Percentiles rank a stretch among this genome's conserved stretches.
Conservation (phyloP, 1,284 basidiomycete species). For the Naganishia sp. region DNA sequence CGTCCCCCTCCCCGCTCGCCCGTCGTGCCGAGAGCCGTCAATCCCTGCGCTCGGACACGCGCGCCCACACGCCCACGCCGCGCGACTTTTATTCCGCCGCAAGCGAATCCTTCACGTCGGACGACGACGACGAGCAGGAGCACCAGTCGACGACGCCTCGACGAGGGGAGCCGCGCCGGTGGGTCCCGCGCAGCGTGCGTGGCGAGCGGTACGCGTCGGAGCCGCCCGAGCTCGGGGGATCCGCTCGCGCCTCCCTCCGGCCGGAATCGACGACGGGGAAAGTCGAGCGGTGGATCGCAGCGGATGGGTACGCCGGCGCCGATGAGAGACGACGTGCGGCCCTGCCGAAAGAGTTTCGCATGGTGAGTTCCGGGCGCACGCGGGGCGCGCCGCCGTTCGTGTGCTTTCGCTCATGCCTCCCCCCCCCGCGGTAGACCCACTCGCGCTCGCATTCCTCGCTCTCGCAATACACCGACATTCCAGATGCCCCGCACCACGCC, state of each 20-base stretch:
- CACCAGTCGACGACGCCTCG: constrained; percentile 18
- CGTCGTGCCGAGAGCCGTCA: constrained; percentile 21
- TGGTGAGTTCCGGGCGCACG: not conserved
- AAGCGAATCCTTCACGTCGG: constrained; percentile 1
- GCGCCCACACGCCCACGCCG: constrained; percentile 12
- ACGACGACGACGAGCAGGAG: not conserved
- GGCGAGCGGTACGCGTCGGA: constrained; percentile 15
- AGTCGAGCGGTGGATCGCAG: constrained; percentile 21
- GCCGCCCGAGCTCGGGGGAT: not conserved
- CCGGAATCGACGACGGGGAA: not conserved
- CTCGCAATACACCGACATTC: constrained; percentile 4
- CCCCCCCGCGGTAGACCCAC: not conserved
- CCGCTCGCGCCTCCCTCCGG: not conserved
- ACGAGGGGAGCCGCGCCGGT: constrained; percentile 10
- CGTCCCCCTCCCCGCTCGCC: constrained; percentile 21
- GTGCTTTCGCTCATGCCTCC: not conserved
- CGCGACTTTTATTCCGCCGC: constrained; percentile 4
- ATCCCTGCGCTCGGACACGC: constrained; percentile 3
- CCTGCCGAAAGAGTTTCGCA: constrained; percentile 22
- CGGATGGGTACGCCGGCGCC: no score
- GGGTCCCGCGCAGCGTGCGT: constrained; percentile 1
- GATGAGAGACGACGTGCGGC: not conserved
- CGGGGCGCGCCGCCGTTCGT: not conserved
- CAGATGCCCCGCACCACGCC: not conserved
- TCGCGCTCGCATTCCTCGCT: not conserved